Evolutionary conservation across 2,329 filamentous ascomycete species (phyloP).

Genomic region (Juglanconis sp.): DNA sequence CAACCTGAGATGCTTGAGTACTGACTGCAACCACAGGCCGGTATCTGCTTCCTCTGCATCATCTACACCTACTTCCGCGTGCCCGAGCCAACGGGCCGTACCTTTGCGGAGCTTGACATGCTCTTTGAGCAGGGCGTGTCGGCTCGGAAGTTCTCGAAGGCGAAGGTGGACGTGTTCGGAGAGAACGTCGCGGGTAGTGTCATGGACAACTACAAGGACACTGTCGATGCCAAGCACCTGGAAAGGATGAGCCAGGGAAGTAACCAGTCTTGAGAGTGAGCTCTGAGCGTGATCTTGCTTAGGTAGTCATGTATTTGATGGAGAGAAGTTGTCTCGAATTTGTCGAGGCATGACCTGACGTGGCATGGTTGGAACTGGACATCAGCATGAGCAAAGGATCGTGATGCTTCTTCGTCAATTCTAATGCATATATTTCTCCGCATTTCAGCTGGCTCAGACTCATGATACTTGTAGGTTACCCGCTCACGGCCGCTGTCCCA

Average conservation of each 20-base stretch:
- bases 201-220: slow-evolving; percentile 46
- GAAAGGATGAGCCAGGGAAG: slow-evolving; percentile 22
- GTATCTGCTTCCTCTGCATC: slow-evolving; percentile 75
- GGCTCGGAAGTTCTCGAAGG: slow-evolving; percentile 68
- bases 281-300: too few relatives aligned
- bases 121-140: slow-evolving; percentile 73
- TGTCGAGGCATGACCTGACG: too few relatives aligned
- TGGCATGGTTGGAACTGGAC: too few relatives aligned
- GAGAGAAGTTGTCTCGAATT: too few relatives aligned
- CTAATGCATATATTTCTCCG: too few relatives aligned
- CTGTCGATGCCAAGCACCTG: slow-evolving; percentile 30
- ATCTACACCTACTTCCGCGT: slow-evolving; percentile 79
- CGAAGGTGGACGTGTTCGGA: slow-evolving; percentile 54
- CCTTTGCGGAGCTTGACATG: slow-evolving; percentile 82
- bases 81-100: slow-evolving; percentile 75
- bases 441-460: too few relatives aligned
- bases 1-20: slow-evolving; percentile 11
- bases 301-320: too few relatives aligned
- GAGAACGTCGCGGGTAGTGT: slow-evolving; percentile 47
- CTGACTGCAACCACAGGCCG: slow-evolving; percentile 44
- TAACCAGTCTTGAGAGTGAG: background rate
- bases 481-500: too few relatives aligned
- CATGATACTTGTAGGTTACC: too few relatives aligned
- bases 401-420: too few relatives aligned
- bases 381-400: too few relatives aligned